Base-by-base conservation (phyloP, 2,329 filamentous ascomycete species). In the Pseudocercospora musae region DNA sequence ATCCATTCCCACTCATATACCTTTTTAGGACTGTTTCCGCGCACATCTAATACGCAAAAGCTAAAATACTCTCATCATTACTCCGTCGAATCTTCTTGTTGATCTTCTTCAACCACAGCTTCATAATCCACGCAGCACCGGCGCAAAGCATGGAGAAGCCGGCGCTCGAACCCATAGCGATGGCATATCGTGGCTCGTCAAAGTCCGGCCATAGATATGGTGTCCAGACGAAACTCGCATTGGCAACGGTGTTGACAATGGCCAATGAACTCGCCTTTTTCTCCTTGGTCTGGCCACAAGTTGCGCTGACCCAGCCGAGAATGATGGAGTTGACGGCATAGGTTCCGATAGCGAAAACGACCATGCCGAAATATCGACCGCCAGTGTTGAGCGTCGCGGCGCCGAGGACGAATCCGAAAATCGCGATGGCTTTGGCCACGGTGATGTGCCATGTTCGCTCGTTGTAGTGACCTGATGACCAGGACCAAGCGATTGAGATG, bases 211-310 rank as follows among this genome's bases (percentile, higher is more conserved):
- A 83, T 3, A 83, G 72, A 63, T 82, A 82, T 37, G 80, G 79
- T n/a, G 80, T 80, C 67, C 81, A 83, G 49, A 83, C 79, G 67
- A 81, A 82, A 1, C 77, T 78, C 13, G 80, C 78, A 66, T 80
- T 80, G 23, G 78, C 79, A 23, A 79, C 76, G 0, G 80, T 80
- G 23, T 81, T 83, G 4, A 81, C 81, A 70, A 83, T 80, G 10
- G 79, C 79, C 8, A 82, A 69, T 0, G 80, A 77, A 15, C 77
- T 77, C 0, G 80, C 80, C 68, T 81, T 81, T 73, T 82, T 82
- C 66, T 82, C 80, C 57, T 79, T 79, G 0, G 79, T 82, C 62
- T 82, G 81, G 0, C 77, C 78, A 2, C 80, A 75, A 0, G 79
- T 80, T 0, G 75, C 76, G 0, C 75, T 75, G 0, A 78, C 78